These are phyloP conservation scores for Biscogniauxia marginata DNA, from an alignment of 2,329 filamentous ascomycete species.

Conservation along the genomic window DNA sequence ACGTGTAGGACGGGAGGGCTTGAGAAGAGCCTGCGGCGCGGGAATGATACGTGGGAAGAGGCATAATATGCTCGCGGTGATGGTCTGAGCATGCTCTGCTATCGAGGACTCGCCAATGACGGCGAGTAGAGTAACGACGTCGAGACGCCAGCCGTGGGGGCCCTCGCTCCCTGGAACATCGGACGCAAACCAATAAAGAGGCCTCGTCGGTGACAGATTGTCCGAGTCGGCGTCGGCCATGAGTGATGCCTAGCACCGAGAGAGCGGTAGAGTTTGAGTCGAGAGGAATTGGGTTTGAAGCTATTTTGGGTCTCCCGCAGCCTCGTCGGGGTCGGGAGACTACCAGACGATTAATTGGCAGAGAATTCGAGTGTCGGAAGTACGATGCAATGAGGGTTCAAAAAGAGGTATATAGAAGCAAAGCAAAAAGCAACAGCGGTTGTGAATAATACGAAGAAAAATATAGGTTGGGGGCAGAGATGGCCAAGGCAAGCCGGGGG, in stretches of 20 bases:
- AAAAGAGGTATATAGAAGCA: no score
- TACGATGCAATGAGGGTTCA: no score
- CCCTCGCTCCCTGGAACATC: conserved; percentile 35
- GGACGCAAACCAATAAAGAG: conserved; percentile 33
- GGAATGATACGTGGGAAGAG: conserved; percentile 60
- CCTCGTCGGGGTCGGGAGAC: not conserved
- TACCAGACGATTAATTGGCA: not conserved
- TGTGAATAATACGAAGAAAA: no score
- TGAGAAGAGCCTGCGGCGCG: conserved; percentile 61
- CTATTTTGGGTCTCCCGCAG: conserved; percentile 8
- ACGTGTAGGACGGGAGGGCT: conserved; percentile 51
- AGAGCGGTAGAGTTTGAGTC: conserved; percentile 12
- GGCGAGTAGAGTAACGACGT: conserved; percentile 62
- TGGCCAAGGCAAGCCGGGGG: no score
- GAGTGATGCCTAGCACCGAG: conserved; percentile 1
- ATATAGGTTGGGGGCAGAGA: no score
- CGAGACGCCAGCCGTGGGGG: conserved; percentile 51
- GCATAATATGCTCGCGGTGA: conserved; percentile 58
- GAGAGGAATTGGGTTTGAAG: conserved; percentile 16
- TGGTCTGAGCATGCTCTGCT: conserved; percentile 55
- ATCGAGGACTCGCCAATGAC: conserved; percentile 62
- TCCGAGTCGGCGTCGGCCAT: conserved; percentile 22
- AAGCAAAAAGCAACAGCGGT: no score
- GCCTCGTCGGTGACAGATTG: conserved; percentile 2
- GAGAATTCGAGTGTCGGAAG: not conserved